Percentiles rank a stretch among this genome's conserved stretches.
Conservation (phyloP, 768 basidiomycete genomes). For the Xerocomellus amylosporus region DNA sequence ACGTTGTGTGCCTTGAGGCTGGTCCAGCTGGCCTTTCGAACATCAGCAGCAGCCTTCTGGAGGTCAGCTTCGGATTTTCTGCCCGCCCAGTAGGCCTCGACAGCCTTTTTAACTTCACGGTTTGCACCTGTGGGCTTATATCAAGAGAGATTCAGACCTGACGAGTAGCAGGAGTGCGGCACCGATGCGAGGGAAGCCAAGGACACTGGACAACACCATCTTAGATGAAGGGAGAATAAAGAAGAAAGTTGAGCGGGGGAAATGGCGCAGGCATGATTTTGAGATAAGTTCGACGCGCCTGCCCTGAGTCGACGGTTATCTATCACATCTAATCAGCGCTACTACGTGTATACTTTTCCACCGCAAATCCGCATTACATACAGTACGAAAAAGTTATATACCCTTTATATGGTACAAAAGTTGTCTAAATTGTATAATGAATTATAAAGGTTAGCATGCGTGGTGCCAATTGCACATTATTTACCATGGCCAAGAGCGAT, state of each 20-base stretch:
- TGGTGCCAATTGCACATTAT: too few species aligned
- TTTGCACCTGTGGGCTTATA: slow-evolving; percentile 60
- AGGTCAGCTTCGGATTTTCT: slow-evolving; percentile 87
- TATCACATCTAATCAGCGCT: slow-evolving; percentile 24
- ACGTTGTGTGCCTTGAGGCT: slow-evolving; percentile 82
- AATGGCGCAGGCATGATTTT: slow-evolving; percentile 26
- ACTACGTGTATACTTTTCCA: slow-evolving; percentile 15
- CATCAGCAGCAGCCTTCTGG: slow-evolving; percentile 80
- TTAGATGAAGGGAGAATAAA: slow-evolving; percentile 16
- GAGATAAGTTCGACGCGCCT: slow-evolving; percentile 26
- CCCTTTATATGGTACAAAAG: too few species aligned
- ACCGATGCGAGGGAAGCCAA: slow-evolving; percentile 91
- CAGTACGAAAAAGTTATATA: too few species aligned
- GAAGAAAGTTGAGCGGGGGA: slow-evolving; percentile 10
- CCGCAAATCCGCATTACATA: slow-evolving; percentile 1
- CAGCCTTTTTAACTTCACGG: slow-evolving; percentile 96
- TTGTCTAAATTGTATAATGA: too few species aligned
- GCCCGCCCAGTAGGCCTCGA: slow-evolving; percentile 97
- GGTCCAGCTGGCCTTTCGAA: slow-evolving; percentile 87
- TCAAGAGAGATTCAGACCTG: background rate
- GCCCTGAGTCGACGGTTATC: slow-evolving; percentile 32
- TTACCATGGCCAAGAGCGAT: too few species aligned
- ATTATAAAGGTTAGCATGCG: too few species aligned
- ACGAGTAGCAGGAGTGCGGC: background rate
- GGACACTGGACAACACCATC: slow-evolving; percentile 82